These are phyloP conservation scores for Aspergillus japonicus DNA, from an alignment of 2,329 filamentous ascomycete species.

Conservation along the genomic window DNA sequence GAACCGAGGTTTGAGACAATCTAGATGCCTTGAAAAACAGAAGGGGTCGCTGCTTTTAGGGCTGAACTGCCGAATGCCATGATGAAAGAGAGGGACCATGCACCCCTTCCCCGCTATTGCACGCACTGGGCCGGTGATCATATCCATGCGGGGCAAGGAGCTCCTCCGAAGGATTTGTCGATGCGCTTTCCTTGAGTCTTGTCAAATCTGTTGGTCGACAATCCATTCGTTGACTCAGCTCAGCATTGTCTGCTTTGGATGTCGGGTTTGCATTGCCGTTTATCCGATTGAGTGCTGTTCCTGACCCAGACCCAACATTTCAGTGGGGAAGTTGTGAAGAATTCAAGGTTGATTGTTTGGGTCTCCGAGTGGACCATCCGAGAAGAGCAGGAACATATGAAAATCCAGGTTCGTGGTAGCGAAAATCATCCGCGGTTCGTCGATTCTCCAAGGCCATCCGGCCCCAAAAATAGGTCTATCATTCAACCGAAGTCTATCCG, in stretches of 20 bases:
- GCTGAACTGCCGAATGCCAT: not conserved
- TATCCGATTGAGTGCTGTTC: not conserved
- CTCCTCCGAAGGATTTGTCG: not conserved
- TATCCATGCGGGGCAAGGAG: slow-evolving; percentile 6
- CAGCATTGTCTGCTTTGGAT: not conserved
- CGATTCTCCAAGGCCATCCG: not conserved
- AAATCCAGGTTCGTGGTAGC: not conserved
- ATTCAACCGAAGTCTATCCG: not conserved
- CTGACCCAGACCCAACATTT: not conserved
- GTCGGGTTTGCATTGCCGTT: not conserved
- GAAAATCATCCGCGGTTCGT: not conserved
- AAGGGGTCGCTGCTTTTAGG: not conserved
- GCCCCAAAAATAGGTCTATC: slow-evolving; percentile 2
- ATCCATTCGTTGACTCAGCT: not conserved
- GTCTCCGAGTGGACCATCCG: not conserved
- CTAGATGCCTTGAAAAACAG: not conserved
- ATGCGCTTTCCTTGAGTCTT: not conserved
- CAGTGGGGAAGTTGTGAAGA: not conserved
- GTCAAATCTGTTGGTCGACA: not conserved
- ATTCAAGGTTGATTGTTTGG: not conserved
- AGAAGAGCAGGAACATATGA: not conserved
- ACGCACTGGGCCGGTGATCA: not conserved
- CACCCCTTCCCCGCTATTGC: not conserved
- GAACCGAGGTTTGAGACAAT: slow-evolving; percentile 2
- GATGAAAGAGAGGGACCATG: not conserved